Evolutionary conservation across 2,329 filamentous ascomycete genomes (phyloP).

Genomic region (Aciculosporium take): DNA sequence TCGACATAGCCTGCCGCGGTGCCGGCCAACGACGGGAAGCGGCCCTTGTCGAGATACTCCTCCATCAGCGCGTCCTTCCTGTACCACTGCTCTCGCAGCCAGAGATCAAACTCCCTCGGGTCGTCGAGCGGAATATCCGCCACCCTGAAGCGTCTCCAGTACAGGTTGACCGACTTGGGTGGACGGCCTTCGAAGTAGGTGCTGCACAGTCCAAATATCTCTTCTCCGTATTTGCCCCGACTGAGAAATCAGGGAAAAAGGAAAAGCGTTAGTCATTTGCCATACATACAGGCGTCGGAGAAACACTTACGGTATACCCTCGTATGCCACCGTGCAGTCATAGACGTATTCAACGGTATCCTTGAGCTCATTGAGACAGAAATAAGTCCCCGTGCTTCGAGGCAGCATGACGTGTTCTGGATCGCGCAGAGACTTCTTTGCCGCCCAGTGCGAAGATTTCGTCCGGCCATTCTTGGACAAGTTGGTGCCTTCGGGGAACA

Average conservation of each 20-base stretch:
- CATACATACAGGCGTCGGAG: no score
- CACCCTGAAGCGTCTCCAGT: slow-evolving; percentile 79
- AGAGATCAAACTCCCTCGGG: slow-evolving; percentile 61
- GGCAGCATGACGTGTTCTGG: slow-evolving; percentile 63
- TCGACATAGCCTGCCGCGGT: slow-evolving; percentile 37
- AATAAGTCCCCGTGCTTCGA: slow-evolving; percentile 66
- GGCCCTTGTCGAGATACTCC: slow-evolving; percentile 60
- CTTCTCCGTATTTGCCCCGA: slow-evolving; percentile 72
- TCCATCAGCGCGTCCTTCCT: slow-evolving; percentile 88
- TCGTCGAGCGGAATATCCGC: slow-evolving; percentile 68
- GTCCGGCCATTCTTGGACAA: slow-evolving; percentile 53
- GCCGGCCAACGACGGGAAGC: slow-evolving; percentile 58
- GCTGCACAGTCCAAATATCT: slow-evolving; percentile 73
- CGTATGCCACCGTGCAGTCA: slow-evolving; percentile 90
- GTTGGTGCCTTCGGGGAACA: slow-evolving; percentile 84
- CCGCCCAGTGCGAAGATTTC: slow-evolving; percentile 61
- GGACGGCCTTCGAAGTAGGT: slow-evolving; percentile 81
- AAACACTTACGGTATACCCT: slow-evolving; percentile 83
- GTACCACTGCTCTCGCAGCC: slow-evolving; percentile 76
- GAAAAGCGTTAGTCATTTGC: slow-evolving; percentile 4
- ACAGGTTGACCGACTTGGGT: slow-evolving; percentile 91
- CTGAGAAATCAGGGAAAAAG: slow-evolving; percentile 30
- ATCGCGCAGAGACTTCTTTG: slow-evolving; percentile 60
- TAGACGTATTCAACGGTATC: slow-evolving; percentile 70
- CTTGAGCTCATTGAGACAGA: slow-evolving; percentile 63